Conservation (phyloP, 768 basidiomycete genomes). For the Royoungia palumana region DNA sequence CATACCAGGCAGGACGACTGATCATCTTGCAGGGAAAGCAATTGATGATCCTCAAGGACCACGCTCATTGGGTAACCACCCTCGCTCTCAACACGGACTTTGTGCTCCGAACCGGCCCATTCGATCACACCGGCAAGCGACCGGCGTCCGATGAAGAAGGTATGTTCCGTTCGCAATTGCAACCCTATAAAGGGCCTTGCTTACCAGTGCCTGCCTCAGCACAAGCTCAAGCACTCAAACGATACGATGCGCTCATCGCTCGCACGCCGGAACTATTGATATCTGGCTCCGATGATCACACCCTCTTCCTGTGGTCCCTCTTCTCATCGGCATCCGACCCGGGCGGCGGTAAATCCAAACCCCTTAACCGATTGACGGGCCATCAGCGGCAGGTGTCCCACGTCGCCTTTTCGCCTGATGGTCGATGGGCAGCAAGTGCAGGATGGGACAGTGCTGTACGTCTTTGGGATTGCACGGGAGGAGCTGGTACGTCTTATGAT, state of each 20-base stretch:
- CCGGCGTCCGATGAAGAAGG: constrained; percentile 83
- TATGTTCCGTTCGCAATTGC: constrained; percentile 27
- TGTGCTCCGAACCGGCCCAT: constrained; percentile 90
- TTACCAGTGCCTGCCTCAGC: constrained; percentile 42
- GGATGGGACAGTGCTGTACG: constrained; percentile 90
- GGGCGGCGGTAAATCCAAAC: constrained; percentile 54
- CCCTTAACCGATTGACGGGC: constrained; percentile 78
- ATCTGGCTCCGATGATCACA: constrained; percentile 80
- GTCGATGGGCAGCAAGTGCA: constrained; percentile 85
- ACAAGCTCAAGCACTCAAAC: constrained; percentile 66
- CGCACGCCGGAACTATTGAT: constrained; percentile 78
- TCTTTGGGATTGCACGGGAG: not conserved
- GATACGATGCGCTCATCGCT: constrained; percentile 70
- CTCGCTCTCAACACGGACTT: constrained; percentile 95
- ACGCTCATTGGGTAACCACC: constrained; percentile 99
- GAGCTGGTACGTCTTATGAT: too few relatives aligned
- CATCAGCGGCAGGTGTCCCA: constrained; percentile 95
- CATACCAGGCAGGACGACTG: not conserved
- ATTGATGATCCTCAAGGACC: constrained; percentile 84
- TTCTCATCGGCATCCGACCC: constrained; percentile 47
- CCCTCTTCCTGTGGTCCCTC: constrained; percentile 92
- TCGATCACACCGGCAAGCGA: constrained; percentile 80
- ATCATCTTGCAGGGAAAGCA: constrained; percentile 63
- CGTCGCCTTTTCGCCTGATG: constrained; percentile 93
- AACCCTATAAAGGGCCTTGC: too few relatives aligned